Evolutionary conservation across 352 stramenopile species (phyloP).

Genomic region (Phytopythium kandeliae): DNA sequence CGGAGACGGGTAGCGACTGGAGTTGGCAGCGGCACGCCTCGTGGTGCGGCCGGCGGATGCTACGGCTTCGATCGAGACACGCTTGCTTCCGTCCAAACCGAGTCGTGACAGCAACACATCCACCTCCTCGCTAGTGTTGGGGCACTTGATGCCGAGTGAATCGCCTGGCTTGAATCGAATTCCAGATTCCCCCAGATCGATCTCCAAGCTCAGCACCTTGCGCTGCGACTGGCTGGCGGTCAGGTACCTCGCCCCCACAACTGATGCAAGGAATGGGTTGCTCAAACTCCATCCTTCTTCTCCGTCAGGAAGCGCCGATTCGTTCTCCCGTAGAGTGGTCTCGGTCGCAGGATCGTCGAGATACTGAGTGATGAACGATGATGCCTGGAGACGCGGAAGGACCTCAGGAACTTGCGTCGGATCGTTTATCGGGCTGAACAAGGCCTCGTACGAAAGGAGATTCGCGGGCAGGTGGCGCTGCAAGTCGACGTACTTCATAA

Average conservation of each 20-base stretch:
- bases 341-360: slow-evolving; percentile 5
- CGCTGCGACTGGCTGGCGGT: slow-evolving; percentile 36
- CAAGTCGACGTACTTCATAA: neutral
- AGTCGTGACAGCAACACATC: slow-evolving; percentile 57
- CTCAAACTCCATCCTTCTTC: slow-evolving; percentile 34
- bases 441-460: slow-evolving; percentile 46
- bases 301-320: neutral
- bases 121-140: slow-evolving; percentile 64
- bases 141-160: slow-evolving; percentile 81
- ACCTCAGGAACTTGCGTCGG: slow-evolving; percentile 38
- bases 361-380: slow-evolving; percentile 26
- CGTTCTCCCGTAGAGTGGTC: neutral
- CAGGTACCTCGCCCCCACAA: slow-evolving; percentile 43
- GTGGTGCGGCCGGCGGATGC: slow-evolving; percentile 17
- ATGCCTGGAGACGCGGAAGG: slow-evolving; percentile 46
- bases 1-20: slow-evolving; percentile 36
- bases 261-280: slow-evolving; percentile 40
- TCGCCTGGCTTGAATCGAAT: slow-evolving; percentile 80
- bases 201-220: slow-evolving; percentile 51
- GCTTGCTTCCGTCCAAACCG: slow-evolving; percentile 23
- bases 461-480: slow-evolving; percentile 31
- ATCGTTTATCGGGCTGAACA: slow-evolving; percentile 39
- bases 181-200: slow-evolving; percentile 34
- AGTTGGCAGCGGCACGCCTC: slow-evolving; percentile 23
- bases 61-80: slow-evolving; percentile 29